Evolutionary conservation across 148 eudicot species (phyloP).

Genomic region (Nepenthes mirabilis): DNA sequence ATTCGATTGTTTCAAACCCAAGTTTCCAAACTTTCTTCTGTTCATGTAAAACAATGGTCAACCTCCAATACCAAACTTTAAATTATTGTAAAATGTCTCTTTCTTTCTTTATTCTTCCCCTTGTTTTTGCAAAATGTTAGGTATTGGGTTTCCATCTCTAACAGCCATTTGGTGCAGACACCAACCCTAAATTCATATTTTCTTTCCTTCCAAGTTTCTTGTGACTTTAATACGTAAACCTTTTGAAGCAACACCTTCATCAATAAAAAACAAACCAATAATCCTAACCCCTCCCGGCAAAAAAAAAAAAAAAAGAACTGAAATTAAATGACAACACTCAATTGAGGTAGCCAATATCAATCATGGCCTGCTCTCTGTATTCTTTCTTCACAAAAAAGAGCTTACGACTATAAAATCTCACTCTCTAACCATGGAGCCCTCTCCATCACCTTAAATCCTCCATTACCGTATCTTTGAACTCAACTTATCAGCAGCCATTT

Average conservation of each 20-base stretch:
- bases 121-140: constrained; percentile 8
- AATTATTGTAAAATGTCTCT: too few relatives aligned
- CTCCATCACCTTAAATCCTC: constrained; percentile 1
- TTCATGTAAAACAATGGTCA: too few relatives aligned
- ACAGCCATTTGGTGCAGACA: constrained; percentile 71
- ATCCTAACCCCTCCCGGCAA: not conserved
- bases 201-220: constrained; percentile 24
- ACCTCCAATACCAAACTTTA: too few relatives aligned
- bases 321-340: constrained; percentile 13
- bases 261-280: constrained; percentile 6
- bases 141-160: constrained; percentile 50
- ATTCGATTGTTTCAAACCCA: too few relatives aligned
- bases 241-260: constrained; percentile 19
- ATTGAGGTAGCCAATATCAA: constrained; percentile 26
- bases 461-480: not conserved
- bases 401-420: not conserved
- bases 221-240: constrained; percentile 39
- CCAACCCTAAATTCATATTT: constrained; percentile 15
- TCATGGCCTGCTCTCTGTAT: constrained; percentile 18
- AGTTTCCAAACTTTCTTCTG: too few relatives aligned
- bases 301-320: not conserved
- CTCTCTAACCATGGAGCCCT: not conserved
- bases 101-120: too few relatives aligned
- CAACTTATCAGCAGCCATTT: not conserved
- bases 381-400: not conserved